Conservation (phyloP, 2,329 filamentous ascomycete genomes). For the Arachnomyces sp. region DNA sequence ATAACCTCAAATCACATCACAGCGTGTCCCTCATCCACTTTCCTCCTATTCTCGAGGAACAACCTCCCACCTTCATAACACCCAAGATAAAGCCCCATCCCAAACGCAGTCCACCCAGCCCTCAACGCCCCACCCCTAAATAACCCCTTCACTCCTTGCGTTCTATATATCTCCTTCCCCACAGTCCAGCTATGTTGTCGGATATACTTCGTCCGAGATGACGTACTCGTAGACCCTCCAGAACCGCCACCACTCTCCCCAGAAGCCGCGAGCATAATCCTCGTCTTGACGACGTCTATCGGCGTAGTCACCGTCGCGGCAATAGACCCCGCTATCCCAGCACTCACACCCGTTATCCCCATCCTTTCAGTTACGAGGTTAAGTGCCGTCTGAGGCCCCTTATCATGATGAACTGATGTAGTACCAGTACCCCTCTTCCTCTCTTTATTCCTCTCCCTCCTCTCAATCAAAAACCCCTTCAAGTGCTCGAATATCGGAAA, state of each 20-base stretch:
- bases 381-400: slow-evolving; percentile 3
- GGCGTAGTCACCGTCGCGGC: slow-evolving; percentile 80
- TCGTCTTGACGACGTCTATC: slow-evolving; percentile 80
- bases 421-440: slow-evolving; percentile 10
- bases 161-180: slow-evolving; percentile 54
- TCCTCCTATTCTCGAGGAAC: slow-evolving; percentile 40
- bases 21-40: slow-evolving; percentile 1
- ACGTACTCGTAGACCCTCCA: slow-evolving; percentile 4
- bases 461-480: slow-evolving; percentile 43
- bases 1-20: background rate
- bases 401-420: slow-evolving; percentile 3
- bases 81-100: slow-evolving; percentile 75
- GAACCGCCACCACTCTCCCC: slow-evolving; percentile 24
- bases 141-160: slow-evolving; percentile 63
- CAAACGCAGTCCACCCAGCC: slow-evolving; percentile 70
- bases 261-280: slow-evolving; percentile 77
- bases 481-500: slow-evolving; percentile 78
- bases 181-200: slow-evolving; percentile 45
- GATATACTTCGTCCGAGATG: slow-evolving; percentile 8
- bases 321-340: slow-evolving; percentile 63
- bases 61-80: slow-evolving; percentile 74
- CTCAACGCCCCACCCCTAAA: slow-evolving; percentile 66
- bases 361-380: slow-evolving; percentile 55
- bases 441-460: slow-evolving; percentile 3
- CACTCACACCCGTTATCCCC: slow-evolving; percentile 62